These are phyloP conservation scores for Gracilaria caudata DNA, from an alignment of 23 red algal species.

Conservation along the genomic window DNA sequence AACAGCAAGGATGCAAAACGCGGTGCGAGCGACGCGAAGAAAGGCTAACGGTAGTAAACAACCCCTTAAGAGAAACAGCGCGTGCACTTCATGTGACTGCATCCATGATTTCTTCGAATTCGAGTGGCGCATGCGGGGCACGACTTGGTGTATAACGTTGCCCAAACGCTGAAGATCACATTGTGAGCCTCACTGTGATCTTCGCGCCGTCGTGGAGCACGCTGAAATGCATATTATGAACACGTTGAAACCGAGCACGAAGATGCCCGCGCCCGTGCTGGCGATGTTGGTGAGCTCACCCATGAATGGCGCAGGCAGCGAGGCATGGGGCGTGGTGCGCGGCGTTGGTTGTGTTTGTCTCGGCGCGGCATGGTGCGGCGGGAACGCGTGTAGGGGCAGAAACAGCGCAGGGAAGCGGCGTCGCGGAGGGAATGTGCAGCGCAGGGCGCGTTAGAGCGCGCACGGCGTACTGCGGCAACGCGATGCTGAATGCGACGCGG, in stretches of 20 bases:
- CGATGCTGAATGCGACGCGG: neutral
- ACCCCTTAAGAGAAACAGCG: slow-evolving; percentile 59
- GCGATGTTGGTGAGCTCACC: slow-evolving; percentile 40
- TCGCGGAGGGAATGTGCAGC: neutral
- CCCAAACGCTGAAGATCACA: slow-evolving; percentile 62
- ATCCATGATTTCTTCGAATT: slow-evolving; percentile 71
- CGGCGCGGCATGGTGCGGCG: no score
- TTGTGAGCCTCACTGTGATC: slow-evolving; percentile 42
- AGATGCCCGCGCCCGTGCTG: slow-evolving; percentile 75
- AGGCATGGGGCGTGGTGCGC: slow-evolving; percentile 13
- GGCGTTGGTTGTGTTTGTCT: no score
- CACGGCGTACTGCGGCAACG: neutral
- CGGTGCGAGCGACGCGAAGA: neutral
- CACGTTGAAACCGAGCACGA: slow-evolving; percentile 84
- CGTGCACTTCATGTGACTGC: slow-evolving; percentile 73
- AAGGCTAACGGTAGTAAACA: neutral
- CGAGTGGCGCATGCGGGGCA: slow-evolving; percentile 62
- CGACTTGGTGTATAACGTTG: slow-evolving; percentile 58
- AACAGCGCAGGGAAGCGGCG: neutral
- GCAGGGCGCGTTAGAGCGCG: neutral
- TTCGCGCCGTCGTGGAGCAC: no score
- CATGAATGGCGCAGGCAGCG: slow-evolving; percentile 39
- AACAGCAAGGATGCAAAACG: neutral
- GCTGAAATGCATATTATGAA: no score
- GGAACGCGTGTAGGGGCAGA: neutral